These are phyloP conservation scores for Pontederia crassipes DNA, from an alignment of 176 grass and related monocot genomes.

Conservation along the genomic window DNA sequence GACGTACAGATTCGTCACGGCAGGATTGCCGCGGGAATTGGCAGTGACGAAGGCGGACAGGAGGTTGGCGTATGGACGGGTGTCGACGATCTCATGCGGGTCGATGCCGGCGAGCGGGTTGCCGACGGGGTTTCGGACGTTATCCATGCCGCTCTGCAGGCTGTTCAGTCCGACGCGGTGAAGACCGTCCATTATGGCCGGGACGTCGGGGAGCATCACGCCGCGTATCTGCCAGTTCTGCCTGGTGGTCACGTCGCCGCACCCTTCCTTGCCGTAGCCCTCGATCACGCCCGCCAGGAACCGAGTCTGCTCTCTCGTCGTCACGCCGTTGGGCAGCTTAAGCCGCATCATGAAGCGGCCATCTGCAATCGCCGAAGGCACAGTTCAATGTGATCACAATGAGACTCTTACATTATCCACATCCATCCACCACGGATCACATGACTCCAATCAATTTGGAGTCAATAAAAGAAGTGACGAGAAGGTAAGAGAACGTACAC, in stretches of 20 bases:
- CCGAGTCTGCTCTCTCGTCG: conserved; percentile 90
- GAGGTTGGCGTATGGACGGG: conserved; percentile 74
- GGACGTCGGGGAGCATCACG: conserved; percentile 73
- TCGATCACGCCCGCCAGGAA: conserved; percentile 81
- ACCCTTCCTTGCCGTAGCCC: conserved; percentile 67
- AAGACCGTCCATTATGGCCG: conserved; percentile 70
- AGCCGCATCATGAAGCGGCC: conserved; percentile 95
- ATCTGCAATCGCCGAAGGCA: conserved; percentile 26
- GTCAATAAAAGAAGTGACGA: too few species aligned
- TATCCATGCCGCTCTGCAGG: conserved; percentile 99
- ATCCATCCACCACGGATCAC: conserved; percentile 4
- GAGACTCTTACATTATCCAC: background rate
- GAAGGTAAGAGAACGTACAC: conserved; percentile 27
- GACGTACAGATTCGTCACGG: conserved; percentile 68
- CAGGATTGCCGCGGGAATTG: conserved; percentile 55
- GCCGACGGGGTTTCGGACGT: conserved; percentile 87
- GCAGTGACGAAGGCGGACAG: conserved; percentile 69
- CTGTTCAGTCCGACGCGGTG: conserved; percentile 65
- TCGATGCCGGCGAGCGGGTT: conserved; percentile 93
- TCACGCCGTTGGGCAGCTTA: conserved; percentile 93
- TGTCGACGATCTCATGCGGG: conserved; percentile 85
- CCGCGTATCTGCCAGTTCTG: conserved; percentile 99
- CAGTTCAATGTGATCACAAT: background rate
- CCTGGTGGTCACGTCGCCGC: conserved; percentile 87
- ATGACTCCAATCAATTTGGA: background rate